Percentiles rank a stretch among this genome's conserved stretches.
These are phyloP conservation scores for Dryadomyces sulphureus DNA, from an alignment of 2,329 filamentous ascomycete species.

Conservation along the genomic window DNA sequence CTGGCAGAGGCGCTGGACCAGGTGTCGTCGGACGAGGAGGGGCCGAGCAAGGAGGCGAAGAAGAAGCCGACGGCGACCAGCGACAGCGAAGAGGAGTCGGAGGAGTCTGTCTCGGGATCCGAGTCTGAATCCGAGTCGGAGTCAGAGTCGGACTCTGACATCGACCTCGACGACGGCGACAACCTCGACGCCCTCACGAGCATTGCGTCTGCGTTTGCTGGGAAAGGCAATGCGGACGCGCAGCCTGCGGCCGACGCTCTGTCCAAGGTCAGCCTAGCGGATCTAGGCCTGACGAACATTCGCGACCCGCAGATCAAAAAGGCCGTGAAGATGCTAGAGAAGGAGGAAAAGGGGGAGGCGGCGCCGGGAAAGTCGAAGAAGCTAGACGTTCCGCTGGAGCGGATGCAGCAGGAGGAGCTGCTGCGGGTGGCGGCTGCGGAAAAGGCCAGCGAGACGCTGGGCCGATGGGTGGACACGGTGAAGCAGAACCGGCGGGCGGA, in stretches of 20 bases:
- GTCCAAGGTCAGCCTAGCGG: constrained; percentile 58
- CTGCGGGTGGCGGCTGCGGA: constrained; percentile 73
- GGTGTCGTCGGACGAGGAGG: constrained; percentile 35
- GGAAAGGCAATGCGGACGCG: constrained; percentile 30
- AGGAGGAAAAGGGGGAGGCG: constrained; percentile 33
- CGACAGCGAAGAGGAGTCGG: constrained; percentile 7
- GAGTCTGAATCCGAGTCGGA: constrained; percentile 11
- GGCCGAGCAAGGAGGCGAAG: constrained; percentile 25
- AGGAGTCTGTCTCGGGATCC: neutral
- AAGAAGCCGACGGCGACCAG: constrained; percentile 30
- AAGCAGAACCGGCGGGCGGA: constrained; percentile 87
- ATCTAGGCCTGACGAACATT: constrained; percentile 56
- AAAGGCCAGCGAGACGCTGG: constrained; percentile 81
- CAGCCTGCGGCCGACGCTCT: constrained; percentile 32
- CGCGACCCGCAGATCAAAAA: constrained; percentile 65
- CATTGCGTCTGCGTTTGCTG: constrained; percentile 54
- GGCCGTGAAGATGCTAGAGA: constrained; percentile 59
- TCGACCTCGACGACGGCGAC: constrained; percentile 24
- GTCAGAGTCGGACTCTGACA: neutral
- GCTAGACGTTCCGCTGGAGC: constrained; percentile 68
- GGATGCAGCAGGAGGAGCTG: constrained; percentile 72
- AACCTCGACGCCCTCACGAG: constrained; percentile 51
- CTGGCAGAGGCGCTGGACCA: constrained; percentile 42
- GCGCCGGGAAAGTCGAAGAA: constrained; percentile 37
- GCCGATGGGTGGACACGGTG: constrained; percentile 88